phyloP scores from a whole-genome alignment of 805 yeast species.

The Kluyveromyces lactis region DNA sequence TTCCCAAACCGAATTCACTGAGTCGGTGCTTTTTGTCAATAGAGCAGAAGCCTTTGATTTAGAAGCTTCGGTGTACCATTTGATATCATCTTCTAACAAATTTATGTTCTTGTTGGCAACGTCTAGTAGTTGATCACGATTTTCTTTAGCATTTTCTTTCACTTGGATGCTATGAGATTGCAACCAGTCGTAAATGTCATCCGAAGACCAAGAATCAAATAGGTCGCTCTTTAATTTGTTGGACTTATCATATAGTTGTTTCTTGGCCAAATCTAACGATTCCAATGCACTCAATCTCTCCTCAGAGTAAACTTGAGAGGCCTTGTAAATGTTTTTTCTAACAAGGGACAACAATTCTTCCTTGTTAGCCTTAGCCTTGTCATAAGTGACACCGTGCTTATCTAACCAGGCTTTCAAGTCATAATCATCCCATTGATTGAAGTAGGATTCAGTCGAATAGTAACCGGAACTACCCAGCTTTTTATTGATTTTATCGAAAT shows the following conservation, averaged over 20 bases:
- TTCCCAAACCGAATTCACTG: conserved; percentile 21
- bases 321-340: conserved; percentile 36
- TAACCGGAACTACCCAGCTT: conserved; percentile 32
- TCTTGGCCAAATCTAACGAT: conserved; percentile 31
- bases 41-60: conserved; percentile 29
- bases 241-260: conserved; percentile 31
- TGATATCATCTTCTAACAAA: conserved; percentile 33
- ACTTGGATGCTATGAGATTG: conserved; percentile 35
- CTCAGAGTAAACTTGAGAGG: conserved; percentile 32
- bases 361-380: conserved; percentile 33
- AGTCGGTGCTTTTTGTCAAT: conserved; percentile 29
- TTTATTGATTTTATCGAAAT: conserved; percentile 34
- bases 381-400: conserved; percentile 34
- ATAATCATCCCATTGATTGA: conserved; percentile 43
- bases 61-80: conserved; percentile 29
- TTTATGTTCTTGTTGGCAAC: conserved; percentile 29
- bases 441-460: conserved; percentile 46
- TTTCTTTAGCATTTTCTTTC: conserved; percentile 27
- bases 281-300: conserved; percentile 34
- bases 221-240: conserved; percentile 36
- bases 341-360: conserved; percentile 40
- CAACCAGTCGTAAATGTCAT: conserved; percentile 50
- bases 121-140: conserved; percentile 30
- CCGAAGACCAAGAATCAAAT: conserved; percentile 44
- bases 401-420: conserved; percentile 44